These are phyloP conservation scores for Mortierella sp. DNA, from an alignment of 371 early-diverging fungal genomes.

Conservation along the genomic window DNA sequence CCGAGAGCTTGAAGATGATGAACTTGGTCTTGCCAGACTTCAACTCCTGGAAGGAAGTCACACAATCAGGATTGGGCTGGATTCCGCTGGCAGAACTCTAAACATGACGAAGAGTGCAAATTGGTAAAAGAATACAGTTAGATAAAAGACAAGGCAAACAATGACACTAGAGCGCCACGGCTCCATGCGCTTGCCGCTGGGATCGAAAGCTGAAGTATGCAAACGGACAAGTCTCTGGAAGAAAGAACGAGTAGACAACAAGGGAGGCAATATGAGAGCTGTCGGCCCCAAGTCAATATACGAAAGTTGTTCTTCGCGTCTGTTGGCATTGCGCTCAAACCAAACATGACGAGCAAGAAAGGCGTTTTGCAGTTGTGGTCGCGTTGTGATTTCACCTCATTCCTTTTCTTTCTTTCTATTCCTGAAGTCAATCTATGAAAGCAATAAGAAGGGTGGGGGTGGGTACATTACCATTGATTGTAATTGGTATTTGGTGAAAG, in stretches of 20 bases:
- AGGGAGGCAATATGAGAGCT: no score
- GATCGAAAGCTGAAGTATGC: no score
- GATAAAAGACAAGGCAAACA: no score
- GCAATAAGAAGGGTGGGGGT: background rate
- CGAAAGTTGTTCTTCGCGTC: background rate
- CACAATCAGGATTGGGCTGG: constrained; percentile 61
- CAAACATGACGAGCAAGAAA: background rate
- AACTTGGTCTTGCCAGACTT: constrained; percentile 73
- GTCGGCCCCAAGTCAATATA: no score
- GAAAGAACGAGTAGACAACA: no score
- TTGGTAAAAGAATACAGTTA: no score
- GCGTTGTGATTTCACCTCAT: background rate
- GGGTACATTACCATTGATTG: constrained; percentile 31
- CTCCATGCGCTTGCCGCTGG: no score
- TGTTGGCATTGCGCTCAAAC: background rate
- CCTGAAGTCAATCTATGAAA: background rate
- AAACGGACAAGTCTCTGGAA: no score
- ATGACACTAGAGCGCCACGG: no score
- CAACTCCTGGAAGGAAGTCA: constrained; percentile 65
- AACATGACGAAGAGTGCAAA: background rate
- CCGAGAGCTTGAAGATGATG: constrained; percentile 75
- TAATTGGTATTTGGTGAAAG: constrained; percentile 1
- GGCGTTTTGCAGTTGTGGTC: background rate
- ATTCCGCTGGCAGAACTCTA: constrained; percentile 65
- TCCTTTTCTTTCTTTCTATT: background rate